A percentile compares a stretch with the other conserved stretches of the same genome.
Evolutionary conservation across 345 rosid genomes (phyloP).

Genomic region (Brassica incana): DNA sequence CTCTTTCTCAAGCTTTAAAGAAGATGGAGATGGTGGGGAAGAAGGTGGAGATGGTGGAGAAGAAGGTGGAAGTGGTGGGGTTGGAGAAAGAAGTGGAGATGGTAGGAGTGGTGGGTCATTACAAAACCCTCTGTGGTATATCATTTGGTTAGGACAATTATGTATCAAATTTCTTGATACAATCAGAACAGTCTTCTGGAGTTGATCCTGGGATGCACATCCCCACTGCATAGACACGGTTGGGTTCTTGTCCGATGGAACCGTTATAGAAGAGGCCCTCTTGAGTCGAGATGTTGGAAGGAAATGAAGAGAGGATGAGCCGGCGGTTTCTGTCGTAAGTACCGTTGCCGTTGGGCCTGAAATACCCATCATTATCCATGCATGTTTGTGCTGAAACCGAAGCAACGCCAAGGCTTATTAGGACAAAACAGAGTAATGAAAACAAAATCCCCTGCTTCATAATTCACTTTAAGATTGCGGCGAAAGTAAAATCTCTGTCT

Average conservation of each 20-base stretch:
- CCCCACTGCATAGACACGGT: slow-evolving; percentile 29
- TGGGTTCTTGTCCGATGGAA: slow-evolving; percentile 22
- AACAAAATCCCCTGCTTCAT: no score
- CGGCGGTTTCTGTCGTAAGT: slow-evolving; percentile 29
- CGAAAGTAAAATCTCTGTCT: no score
- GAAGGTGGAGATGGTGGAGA: no score
- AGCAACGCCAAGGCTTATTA: slow-evolving; percentile 12
- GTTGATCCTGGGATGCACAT: slow-evolving; percentile 35
- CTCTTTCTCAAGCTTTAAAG: no score
- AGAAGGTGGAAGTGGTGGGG: no score
- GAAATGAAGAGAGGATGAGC: slow-evolving; percentile 24
- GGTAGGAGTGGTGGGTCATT: no score
- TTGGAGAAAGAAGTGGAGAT: no score
- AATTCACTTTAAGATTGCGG: no score
- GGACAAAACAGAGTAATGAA: slow-evolving; percentile 35
- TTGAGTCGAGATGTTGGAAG: slow-evolving; percentile 21
- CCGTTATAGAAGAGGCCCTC: slow-evolving; percentile 31
- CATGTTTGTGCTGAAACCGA: neutral
- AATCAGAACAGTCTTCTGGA: slow-evolving; percentile 20
- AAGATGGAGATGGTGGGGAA: no score
- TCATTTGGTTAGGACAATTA: slow-evolving; percentile 18
- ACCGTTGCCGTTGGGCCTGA: slow-evolving; percentile 18
- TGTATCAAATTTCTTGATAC: slow-evolving; percentile 8
- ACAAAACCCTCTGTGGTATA: no score
- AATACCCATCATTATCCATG: slow-evolving; percentile 10